Evolutionary conservation across 140 eudicot species (phyloP), one percentile per base, ranked within the genome.

Genomic region (Bidens hawaiensis): DNA sequence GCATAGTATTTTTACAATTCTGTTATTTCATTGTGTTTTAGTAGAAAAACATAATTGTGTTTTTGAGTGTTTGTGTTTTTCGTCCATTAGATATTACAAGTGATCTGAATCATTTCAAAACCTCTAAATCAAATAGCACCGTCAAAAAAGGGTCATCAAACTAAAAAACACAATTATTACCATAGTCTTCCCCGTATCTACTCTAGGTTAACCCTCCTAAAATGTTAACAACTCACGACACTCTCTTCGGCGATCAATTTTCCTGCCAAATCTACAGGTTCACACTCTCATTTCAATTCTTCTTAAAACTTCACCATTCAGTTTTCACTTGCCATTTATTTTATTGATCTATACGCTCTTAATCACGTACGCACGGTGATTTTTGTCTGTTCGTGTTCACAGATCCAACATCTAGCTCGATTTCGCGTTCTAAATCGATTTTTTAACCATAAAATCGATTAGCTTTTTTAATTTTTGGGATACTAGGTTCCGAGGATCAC

Each of bases 211-310:
- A 25, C 55, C 26, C 26, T 42, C 23, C 43, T 52, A 64, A 53
- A 52, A 65, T 64, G 43, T 63, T 28, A 27, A 56, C 63, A 30
- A 6, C 65, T 9, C 45, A 57, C 62, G 36, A 5, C 53, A 53
- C 63, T 64, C 47, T 22, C 53, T 34, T 41, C 62, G 63, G 41
- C 63, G 72, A 66, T 38, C 53, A 51, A 17, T 52, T 66, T 42
- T 51, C 72, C 63, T 62, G 63, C 38, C 17, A 51, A 51, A 36
- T 33, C 53, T 16, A 34, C 72, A 51, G 62, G 72, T 66, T 51
- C 19, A 22, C 7, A 53, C 67, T 62, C 10, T 51, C 63, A 8
- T n/a, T n/a, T n/a, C n/a, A n/a, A n/a, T 26, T 25, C 36, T 14
- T 26, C 21, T 54, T 6, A 54, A 25, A 13, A 25, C 17, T 52